phyloP scores from a whole-genome alignment of 1,284 basidiomycete genomes.

The Leccinum subrobustum region DNA sequence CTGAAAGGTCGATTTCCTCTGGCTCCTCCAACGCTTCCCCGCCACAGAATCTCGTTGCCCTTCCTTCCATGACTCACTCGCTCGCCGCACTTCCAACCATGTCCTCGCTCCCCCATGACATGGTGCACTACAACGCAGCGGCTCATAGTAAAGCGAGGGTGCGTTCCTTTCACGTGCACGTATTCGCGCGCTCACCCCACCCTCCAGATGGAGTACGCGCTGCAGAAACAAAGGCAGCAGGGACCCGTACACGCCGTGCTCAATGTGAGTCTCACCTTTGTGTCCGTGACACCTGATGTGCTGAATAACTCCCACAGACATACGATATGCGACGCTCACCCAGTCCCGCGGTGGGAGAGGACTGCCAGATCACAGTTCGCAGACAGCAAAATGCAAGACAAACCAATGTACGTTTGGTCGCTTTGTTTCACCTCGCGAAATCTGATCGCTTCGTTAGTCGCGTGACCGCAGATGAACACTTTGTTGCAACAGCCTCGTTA shows the following conservation, averaged over 20 bases:
- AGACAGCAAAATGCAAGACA: constrained; percentile 30
- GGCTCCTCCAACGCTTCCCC: constrained; percentile 33
- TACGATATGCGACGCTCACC: constrained; percentile 33
- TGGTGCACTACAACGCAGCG: constrained; percentile 32
- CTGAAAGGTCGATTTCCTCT: constrained; percentile 35
- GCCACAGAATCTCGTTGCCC: constrained; percentile 28
- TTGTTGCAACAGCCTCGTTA: constrained; percentile 8
- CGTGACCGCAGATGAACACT: constrained; percentile 31
- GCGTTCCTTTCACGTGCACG: neutral
- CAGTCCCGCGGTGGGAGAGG: constrained; percentile 31
- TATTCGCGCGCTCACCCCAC: constrained; percentile 5
- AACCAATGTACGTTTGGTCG: constrained; percentile 16
- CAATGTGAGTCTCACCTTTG: constrained; percentile 18
- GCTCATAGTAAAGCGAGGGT: constrained; percentile 33
- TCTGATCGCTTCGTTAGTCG: constrained; percentile 26
- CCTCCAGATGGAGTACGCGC: constrained; percentile 31
- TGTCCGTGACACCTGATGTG: constrained; percentile 1
- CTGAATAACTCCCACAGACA: constrained; percentile 22
- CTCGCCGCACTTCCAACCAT: constrained; percentile 32
- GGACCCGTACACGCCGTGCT: constrained; percentile 26
- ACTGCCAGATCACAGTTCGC: constrained; percentile 33
- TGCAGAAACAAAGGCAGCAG: constrained; percentile 34
- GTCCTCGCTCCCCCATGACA: constrained; percentile 31
- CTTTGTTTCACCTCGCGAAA: neutral
- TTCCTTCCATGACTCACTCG: constrained; percentile 36